Base-by-base conservation (phyloP, 176 grass and related monocot species). In the Hsuehochloa calcarea region DNA sequence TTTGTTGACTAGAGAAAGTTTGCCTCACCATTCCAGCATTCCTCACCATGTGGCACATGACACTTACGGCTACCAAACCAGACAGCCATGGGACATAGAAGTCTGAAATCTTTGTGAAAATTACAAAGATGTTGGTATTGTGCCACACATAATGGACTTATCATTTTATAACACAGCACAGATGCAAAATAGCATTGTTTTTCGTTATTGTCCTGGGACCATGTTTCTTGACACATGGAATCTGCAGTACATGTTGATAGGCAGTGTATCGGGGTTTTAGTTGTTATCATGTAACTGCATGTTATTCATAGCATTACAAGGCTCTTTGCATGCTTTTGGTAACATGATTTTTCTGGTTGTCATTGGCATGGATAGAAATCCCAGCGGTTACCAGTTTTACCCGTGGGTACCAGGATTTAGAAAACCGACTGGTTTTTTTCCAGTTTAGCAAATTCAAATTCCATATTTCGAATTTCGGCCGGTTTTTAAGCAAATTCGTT, bases 271-370 rank as follows among this genome's bases (percentile, higher is more conserved):
- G 38, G 44, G 15, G 9, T 68, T 68, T 39, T 13, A 50, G 44
- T 20, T 80, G n/a, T 80, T 80, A 47, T 20, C 63, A 51, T 52
- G 45, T 27, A 79, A 79, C 10, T 19, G 0, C 61, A 67, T 80
- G 62, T 23, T 17, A 66, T 67, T 6, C 7, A 51, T 68, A 31
- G 43, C 23, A 56, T 66, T 35, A 35, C 34, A 37, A 20, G 3
- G 3, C 65, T 10, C 34, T 39, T 40, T 68, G 29, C 46, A 51
- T 16, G 62, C 44, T 38, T 38, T 61, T 56, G 22, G 11, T 43
- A 77, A 16, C 37, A 46, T 64, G 39, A 40, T 39, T 78, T 63
- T 43, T 55, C 22, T 77, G 23, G 6, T 61, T 26, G 34, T 29
- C 6, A 77, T 7, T 8, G 54, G 50, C n/a, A n/a, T n/a, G n/a